Base-by-base conservation (phyloP, 2,329 filamentous ascomycete species). In the Myrmaecium sp. region DNA sequence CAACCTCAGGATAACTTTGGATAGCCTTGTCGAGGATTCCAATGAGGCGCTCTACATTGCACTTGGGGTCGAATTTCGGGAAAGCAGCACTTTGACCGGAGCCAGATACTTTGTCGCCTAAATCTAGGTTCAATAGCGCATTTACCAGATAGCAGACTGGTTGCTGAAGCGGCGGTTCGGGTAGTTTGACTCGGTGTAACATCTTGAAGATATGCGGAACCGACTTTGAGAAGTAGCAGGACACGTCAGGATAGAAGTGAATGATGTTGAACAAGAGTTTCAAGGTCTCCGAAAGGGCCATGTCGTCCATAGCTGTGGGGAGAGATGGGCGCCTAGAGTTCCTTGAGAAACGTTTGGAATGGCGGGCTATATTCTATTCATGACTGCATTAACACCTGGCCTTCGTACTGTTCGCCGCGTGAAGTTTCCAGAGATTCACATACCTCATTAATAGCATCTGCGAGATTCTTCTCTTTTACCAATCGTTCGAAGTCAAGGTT, bases 221-320 rank as follows among this genome's bases (percentile, higher is more conserved):
- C 3, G 75, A 70, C 13, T 66, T 56, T 2, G 69, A 69, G 43
- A 94, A 91, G 1, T 60, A 53, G 1, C 58, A 47, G 4, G 57
- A 52, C 14, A 74, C 61, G 21, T 73, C 62, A 4, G 72, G 69
- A 41, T 74, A 76, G 41, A 74, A 72, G 40, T 84, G 74, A 2
- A 77, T 78, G 28, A 93, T 62, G 49, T 94, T 94, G 61, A 91
- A 95, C 27, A 92, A 55, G 21, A 95, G 62, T 44, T 92, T 94
- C 26, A 89, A 57, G 0, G 78, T 86, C 49, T 95, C 86, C 6
- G 63, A 64, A 19, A 95, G 61, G 1, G 84, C 82, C 69, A 86
- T 71, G 31, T 77, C 71, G 36, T 77, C 71, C 64, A 84, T 78
- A 0, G 67, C 64, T 21, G 68, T 55, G 4, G 40, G 38, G 21